Evolutionary conservation across 495 filamentous ascomycete genomes (phyloP), one percentile per base, ranked within the genome.

Genomic region (Halenospora varia): DNA sequence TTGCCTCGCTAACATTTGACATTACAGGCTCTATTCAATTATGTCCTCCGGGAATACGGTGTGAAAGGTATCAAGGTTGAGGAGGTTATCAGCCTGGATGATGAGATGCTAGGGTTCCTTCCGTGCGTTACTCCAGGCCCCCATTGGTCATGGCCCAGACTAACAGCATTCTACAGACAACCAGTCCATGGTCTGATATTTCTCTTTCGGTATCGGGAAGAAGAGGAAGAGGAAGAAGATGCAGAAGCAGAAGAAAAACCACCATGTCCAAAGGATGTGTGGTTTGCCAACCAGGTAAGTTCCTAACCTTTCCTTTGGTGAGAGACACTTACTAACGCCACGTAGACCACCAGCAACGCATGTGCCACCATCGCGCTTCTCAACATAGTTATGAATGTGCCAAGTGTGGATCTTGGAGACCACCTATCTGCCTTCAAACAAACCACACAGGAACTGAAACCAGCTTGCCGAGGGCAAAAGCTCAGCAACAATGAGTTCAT

Each of bases 251-350:
- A 53, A 23, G 18, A 51, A 17, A 9, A 45, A 15, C 49, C 74
- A 10, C 77, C 65, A 41, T 88, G 86, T 57, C 86, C 88, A 0
- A 74, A 84, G 17, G 75, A 85, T 4, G 70, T 96, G 25, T 98
- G 94, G 94, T 97, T 97, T 71, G 91, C 91, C 13, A 97, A 96
- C 63, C 94, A 97, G 74, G 88, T 89, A 62, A 46, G 73, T 57
- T 2, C 23, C 17, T 46, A 18, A 17, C 51, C 13, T 15, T 1
- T 18, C 10, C 8, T 22, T 2, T 40, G 35, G 15, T 13, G 25
- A 29, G 48, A 10, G 15, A n/a, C 56, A n/a, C 22, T 8, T 45
- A 24, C 42, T 55, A 18, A 61, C 18, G 4, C 8, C 11, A 15
- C 8, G n/a, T 25, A 92, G 88, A 90, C 89, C 0, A 83, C 83